These are phyloP conservation scores for Alternaria sp. DNA, from an alignment of 2,329 filamentous ascomycete species.

Conservation along the genomic window DNA sequence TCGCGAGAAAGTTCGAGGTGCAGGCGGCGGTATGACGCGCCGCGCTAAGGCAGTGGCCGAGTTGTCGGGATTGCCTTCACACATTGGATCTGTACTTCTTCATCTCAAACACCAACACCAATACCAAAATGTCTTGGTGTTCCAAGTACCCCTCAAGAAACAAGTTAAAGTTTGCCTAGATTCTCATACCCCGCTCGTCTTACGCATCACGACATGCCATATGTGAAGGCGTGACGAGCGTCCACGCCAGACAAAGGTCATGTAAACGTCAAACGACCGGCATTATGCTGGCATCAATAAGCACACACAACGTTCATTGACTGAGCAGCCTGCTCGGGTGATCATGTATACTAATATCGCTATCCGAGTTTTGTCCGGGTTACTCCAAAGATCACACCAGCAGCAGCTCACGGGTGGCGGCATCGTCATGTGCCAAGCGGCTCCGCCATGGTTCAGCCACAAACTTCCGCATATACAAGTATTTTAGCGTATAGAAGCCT, in stretches of 20 bases:
- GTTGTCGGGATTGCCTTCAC: conserved; percentile 5
- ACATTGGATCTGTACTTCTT: neutral
- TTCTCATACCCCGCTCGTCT: neutral
- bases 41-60: conserved; percentile 10
- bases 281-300: neutral
- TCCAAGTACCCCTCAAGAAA: neutral
- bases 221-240: neutral
- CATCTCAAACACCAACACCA: neutral
- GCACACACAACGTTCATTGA: neutral
- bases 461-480: conserved; percentile 5
- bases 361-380: neutral
- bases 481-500: neutral
- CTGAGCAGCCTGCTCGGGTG: neutral
- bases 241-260: neutral
- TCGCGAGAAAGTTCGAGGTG: conserved; percentile 8
- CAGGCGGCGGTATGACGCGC: conserved; percentile 24
- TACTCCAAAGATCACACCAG: neutral
- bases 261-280: neutral
- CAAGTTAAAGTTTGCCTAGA: neutral
- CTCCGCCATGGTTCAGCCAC: conserved; percentile 22
- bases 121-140: neutral
- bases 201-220: neutral
- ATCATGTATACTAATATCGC: neutral
- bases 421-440: conserved; percentile 21
- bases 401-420: conserved; percentile 2